phyloP scores from a whole-genome alignment of 2,329 filamentous ascomycete species.

The Thelonectria olida region DNA sequence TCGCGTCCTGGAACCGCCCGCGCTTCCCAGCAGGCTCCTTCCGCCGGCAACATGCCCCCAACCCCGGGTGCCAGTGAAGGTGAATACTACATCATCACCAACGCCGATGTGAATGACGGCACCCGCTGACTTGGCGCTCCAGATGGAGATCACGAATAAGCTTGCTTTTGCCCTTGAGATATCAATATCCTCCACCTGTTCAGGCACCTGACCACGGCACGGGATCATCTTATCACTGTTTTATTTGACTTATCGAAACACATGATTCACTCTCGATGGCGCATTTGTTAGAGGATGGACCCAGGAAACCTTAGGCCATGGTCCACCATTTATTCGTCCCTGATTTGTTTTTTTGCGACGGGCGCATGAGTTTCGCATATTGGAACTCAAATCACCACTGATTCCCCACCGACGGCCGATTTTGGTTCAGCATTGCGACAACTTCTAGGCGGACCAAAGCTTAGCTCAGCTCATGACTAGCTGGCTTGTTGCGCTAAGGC shows the following conservation, averaged over 20 bases:
- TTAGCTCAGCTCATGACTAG: not conserved
- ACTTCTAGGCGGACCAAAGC: constrained; percentile 3
- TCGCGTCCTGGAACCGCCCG: constrained; percentile 65
- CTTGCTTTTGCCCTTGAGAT: not conserved
- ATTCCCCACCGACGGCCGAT: constrained; percentile 11
- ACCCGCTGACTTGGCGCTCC: constrained; percentile 43
- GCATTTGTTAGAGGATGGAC: constrained; percentile 12
- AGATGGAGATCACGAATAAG: constrained; percentile 52
- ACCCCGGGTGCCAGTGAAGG: constrained; percentile 71
- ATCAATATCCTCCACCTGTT: not conserved
- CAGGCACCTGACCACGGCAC: constrained; percentile 11
- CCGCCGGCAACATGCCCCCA: constrained; percentile 66
- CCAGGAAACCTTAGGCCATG: not conserved
- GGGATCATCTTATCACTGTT: constrained; percentile 6
- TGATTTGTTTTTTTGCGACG: not conserved
- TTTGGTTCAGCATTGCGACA: constrained; percentile 16
- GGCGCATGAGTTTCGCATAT: constrained; percentile 7
- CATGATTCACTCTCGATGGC: constrained; percentile 4
- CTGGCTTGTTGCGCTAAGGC: constrained; percentile 1
- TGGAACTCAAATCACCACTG: not conserved
- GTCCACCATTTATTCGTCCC: not conserved
- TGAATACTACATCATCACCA: constrained; percentile 59
- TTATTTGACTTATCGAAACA: constrained; percentile 12
- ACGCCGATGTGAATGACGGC: constrained; percentile 42
- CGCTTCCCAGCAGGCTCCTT: constrained; percentile 60